A percentile compares a stretch with the other conserved stretches of the same genome.
Conservation (phyloP, 805 yeast species). For the Monosporozyma unispora region DNA sequence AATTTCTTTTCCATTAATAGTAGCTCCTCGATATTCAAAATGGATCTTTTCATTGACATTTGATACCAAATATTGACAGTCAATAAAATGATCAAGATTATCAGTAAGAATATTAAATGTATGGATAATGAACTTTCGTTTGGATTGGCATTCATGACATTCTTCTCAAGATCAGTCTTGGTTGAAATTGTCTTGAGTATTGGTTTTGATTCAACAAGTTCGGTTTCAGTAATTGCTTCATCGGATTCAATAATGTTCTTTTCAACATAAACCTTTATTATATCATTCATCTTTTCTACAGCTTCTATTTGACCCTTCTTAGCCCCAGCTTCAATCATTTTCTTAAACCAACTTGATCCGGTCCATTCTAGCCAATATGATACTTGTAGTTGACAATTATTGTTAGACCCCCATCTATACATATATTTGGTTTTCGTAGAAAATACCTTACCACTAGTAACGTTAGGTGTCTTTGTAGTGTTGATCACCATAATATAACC, state of each 20-base stretch:
- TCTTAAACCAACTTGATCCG: constrained; percentile 85
- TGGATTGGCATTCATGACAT: not conserved
- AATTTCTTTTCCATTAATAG: not conserved
- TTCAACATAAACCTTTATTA: constrained; percentile 21
- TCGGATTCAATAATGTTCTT: constrained; percentile 9
- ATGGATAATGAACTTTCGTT: not conserved
- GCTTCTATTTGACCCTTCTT: constrained; percentile 67
- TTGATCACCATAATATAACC: constrained; percentile 52
- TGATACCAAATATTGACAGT: constrained; percentile 3
- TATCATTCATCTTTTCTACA: constrained; percentile 38
- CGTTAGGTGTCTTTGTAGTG: constrained; percentile 77
- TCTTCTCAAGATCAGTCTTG: not conserved
- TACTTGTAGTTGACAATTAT: constrained; percentile 49
- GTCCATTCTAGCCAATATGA: constrained; percentile 83
- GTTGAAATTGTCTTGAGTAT: not conserved
- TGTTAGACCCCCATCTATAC: constrained; percentile 64
- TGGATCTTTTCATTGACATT: not conserved
- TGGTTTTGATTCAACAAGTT: not conserved
- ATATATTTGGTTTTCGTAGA: constrained; percentile 63
- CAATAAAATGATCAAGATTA: not conserved
- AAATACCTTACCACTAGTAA: constrained; percentile 85
- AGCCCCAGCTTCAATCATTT: constrained; percentile 80
- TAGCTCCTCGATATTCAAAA: constrained; percentile 1
- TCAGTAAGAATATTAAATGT: not conserved
- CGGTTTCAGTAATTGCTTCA: not conserved